These are phyloP conservation scores for Hanseniaspora mollemarum DNA, from an alignment of 805 yeast genomes.

Conservation along the genomic window DNA sequence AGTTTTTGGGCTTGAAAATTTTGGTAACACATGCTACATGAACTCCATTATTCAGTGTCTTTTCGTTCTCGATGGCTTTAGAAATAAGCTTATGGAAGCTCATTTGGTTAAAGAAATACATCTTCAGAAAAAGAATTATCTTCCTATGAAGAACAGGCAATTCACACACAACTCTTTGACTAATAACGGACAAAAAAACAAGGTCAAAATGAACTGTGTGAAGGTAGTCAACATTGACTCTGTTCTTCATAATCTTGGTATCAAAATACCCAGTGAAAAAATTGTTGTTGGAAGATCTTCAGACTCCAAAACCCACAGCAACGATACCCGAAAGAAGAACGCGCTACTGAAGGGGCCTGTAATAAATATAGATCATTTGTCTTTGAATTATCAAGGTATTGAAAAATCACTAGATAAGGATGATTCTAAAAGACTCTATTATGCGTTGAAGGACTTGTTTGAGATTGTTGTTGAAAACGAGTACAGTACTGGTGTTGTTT, in stretches of 20 bases:
- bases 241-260: conserved; percentile 23
- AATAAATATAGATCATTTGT: conserved; percentile 61
- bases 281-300: conserved; percentile 38
- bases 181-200: background rate
- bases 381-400: conserved; percentile 1
- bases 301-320: conserved; percentile 33
- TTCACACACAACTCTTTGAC: conserved; percentile 21
- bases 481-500: conserved; percentile 66
- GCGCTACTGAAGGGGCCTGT: conserved; percentile 77
- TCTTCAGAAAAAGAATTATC: conserved; percentile 32
- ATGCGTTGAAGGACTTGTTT: conserved; percentile 72
- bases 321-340: conserved; percentile 65
- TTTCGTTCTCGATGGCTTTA: conserved; percentile 59
- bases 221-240: conserved; percentile 14
- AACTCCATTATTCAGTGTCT: conserved; percentile 85
- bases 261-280: conserved; percentile 34
- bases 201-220: background rate
- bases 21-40: conserved; percentile 89
- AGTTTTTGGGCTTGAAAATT: conserved; percentile 71
- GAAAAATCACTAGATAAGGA: conserved; percentile 5
- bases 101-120: conserved; percentile 32
- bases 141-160: conserved; percentile 32
- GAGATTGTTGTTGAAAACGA: conserved; percentile 68
- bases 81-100: conserved; percentile 42
- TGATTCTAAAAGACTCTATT: conserved; percentile 33